phyloP scores from a whole-genome alignment of 2,329 filamentous ascomycete species.

The Alternaria sp. region DNA sequence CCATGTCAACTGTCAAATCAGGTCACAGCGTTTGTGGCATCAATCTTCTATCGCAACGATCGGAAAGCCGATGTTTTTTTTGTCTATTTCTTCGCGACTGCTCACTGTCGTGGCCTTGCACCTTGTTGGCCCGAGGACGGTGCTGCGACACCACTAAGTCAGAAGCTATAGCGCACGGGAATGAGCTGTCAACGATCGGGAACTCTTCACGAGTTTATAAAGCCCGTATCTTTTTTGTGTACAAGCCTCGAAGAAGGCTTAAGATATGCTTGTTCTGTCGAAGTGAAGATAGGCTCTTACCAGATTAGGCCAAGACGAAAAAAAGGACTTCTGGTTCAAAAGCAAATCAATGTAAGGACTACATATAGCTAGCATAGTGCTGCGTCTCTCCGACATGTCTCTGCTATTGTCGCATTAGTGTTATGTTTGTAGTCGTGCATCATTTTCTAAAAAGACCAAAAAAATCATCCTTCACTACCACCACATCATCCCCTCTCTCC shows the following conservation, averaged over 20 bases:
- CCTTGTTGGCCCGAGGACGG: neutral
- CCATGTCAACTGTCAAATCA: neutral
- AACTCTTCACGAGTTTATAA: too few relatives aligned
- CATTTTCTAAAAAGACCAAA: too few relatives aligned
- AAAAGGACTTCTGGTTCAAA: neutral
- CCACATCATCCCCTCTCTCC: neutral
- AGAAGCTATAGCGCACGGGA: neutral
- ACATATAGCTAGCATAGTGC: neutral
- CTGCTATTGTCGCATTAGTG: too few relatives aligned
- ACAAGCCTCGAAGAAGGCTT: too few relatives aligned
- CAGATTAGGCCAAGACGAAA: neutral
- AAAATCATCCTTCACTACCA: neutral
- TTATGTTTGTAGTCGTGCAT: too few relatives aligned
- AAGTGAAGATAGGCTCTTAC: neutral
- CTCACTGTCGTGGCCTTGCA: too few relatives aligned
- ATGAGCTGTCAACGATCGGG: accelerated
- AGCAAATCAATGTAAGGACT: neutral
- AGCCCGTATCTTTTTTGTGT: too few relatives aligned
- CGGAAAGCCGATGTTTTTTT: neutral
- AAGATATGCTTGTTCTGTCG: too few relatives aligned
- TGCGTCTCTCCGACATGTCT: too few relatives aligned
- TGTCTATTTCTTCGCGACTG: too few relatives aligned
- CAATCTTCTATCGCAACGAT: neutral
- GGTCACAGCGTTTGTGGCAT: neutral
- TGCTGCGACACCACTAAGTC: neutral